phyloP scores from a whole-genome alignment of 2,329 filamentous ascomycete species.

The Pseudomassariella vexata region DNA sequence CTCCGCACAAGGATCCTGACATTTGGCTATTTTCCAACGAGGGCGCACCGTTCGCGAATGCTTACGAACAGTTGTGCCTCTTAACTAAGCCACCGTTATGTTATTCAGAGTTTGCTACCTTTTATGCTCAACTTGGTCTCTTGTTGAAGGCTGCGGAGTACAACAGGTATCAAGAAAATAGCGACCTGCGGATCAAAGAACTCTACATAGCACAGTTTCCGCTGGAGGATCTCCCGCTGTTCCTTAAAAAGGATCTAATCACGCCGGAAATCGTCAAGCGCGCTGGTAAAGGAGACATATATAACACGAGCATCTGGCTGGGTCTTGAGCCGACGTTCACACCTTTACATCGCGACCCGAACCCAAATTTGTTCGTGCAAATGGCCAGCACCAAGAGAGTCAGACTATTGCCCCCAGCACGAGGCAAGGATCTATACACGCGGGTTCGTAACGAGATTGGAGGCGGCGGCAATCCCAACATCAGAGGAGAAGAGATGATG shows the following conservation, averaged over 20 bases:
- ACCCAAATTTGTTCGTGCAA: constrained; percentile 89
- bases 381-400: constrained; percentile 67
- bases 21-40: too few species aligned
- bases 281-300: constrained; percentile 76
- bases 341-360: constrained; percentile 86
- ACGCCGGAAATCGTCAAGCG: constrained; percentile 57
- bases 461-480: constrained; percentile 33
- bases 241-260: constrained; percentile 60
- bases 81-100: too few species aligned
- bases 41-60: too few species aligned
- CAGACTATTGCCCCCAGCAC: constrained; percentile 60
- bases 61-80: too few species aligned
- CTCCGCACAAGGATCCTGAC: too few species aligned
- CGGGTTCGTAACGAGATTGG: constrained; percentile 37
- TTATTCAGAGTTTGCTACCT: too few species aligned
- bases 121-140: constrained; percentile 57
- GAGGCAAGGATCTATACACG: constrained; percentile 61
- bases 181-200: constrained; percentile 19
- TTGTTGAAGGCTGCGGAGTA: constrained; percentile 53
- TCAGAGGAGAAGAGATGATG: constrained; percentile 91
- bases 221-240: constrained; percentile 59
- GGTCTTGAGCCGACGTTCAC: constrained; percentile 84
- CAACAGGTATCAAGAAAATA: constrained; percentile 26
- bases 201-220: constrained; percentile 85
- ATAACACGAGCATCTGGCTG: constrained; percentile 82